Base-by-base conservation (phyloP, 805 yeast genomes). In the Kluyveromyces aestuarii region DNA sequence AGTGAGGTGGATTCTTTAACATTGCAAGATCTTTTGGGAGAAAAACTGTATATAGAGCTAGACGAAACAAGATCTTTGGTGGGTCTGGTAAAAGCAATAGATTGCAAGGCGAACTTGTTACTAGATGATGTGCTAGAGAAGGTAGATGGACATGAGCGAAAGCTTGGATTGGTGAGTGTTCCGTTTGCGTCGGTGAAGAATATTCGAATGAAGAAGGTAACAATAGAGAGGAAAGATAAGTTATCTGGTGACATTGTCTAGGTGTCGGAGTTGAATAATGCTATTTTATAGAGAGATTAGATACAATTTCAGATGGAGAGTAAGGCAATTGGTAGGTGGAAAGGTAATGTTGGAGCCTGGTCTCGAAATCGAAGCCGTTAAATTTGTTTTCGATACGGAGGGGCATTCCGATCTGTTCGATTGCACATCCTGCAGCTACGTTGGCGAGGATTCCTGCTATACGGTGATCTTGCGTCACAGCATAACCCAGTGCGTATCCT, bases 321-420 rank as follows among this genome's bases (percentile, higher is more conserved):
- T 45, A 50, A 8, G 50, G 44, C 18, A 50, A 40, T 17, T 49
- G 45, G 19, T 49, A 41, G 13, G 39, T 43, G 33, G 36, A 19
- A 16, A 54, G 43, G 45, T 83, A 83, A 2, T 43, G 43, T 0
- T 54, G 52, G 2, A 82, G 55, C 40, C 89, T 69, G 7, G 72
- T 69, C n/a, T 50, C 47, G 18, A 83, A 62, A 3, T 67, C 52
- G 8, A 54, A 27, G 0, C 82, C 85, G 58, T 88, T 88, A 91
- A 95, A 87, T 8, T 47, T 35, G 18, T 72, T 76, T 0, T 58
- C 63, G 2, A 63, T 56, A 27, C 69, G 61, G 4, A 45, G 44
- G 0, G 96, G 95, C 59, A 84, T 71, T 0, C 96, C 97, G 40
- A 85, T 67, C 54, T 78, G 83, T 61, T 90, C 96, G 37, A 90